These are phyloP conservation scores for Stachybotrys echinatus DNA, from an alignment of 2,329 filamentous ascomycete species.

Conservation along the genomic window DNA sequence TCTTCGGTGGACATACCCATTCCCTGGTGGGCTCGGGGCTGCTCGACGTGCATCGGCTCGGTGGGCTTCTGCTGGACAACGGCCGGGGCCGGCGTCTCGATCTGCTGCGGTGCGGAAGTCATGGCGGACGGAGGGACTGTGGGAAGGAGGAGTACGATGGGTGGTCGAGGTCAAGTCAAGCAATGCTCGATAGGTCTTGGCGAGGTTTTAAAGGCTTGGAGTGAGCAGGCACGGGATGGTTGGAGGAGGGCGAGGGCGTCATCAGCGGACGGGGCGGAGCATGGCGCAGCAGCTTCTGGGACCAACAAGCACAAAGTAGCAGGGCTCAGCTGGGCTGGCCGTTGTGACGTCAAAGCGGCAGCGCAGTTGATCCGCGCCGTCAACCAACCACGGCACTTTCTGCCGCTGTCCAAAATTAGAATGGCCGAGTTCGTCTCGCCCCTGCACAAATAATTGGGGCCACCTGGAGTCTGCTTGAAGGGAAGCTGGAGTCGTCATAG, in stretches of 20 bases:
- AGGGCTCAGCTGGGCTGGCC: background rate
- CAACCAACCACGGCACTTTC: background rate
- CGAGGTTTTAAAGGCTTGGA: background rate
- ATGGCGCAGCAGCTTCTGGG: background rate
- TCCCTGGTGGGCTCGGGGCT: constrained; percentile 2
- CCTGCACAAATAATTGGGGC: too few relatives aligned
- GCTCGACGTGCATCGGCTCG: constrained; percentile 2
- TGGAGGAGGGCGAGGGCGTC: background rate
- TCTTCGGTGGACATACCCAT: constrained; percentile 7
- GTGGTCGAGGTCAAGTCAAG: too few relatives aligned
- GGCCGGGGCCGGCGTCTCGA: background rate
- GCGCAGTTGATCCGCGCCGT: background rate
- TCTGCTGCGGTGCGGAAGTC: background rate
- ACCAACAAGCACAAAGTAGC: too few relatives aligned
- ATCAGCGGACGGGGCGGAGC: background rate
- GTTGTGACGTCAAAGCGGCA: background rate
- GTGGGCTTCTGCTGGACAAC: constrained; percentile 1
- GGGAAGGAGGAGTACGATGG: too few relatives aligned
- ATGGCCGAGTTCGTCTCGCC: too few relatives aligned
- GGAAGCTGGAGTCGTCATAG: too few relatives aligned
- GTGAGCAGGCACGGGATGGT: too few relatives aligned
- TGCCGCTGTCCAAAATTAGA: too few relatives aligned
- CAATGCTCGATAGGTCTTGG: background rate
- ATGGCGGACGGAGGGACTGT: too few relatives aligned
- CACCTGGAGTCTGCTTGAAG: too few relatives aligned